Conservation (phyloP, 1,284 basidiomycete genomes). For the Vanrija humicola region DNA sequence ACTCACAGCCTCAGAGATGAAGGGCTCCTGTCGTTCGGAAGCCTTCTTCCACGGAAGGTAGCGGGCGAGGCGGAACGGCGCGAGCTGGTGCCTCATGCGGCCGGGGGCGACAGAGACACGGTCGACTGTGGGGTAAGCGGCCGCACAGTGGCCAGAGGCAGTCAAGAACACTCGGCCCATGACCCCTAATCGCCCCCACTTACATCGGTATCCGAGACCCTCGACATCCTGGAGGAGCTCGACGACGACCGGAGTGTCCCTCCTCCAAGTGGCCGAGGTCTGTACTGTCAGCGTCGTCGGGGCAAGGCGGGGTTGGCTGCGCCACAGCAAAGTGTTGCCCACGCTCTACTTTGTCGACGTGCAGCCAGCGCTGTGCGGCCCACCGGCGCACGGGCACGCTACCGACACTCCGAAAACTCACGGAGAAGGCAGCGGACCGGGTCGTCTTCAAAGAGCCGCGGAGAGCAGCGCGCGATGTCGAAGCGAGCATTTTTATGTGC, state of each 20-base stretch:
- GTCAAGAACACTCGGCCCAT: neutral
- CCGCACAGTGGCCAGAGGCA: neutral
- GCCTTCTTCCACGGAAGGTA: constrained; percentile 28
- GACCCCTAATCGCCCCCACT: neutral
- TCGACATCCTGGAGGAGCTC: constrained; percentile 36
- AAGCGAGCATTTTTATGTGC: constrained; percentile 24
- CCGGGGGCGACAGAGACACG: constrained; percentile 33
- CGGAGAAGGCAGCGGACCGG: constrained; percentile 14
- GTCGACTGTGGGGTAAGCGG: constrained; percentile 54
- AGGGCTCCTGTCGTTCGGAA: neutral
- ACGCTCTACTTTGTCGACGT: too few relatives aligned
- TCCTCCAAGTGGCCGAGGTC: constrained; percentile 17
- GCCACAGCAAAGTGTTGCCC: too few relatives aligned
- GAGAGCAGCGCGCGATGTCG: constrained; percentile 24
- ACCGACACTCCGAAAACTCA: neutral
- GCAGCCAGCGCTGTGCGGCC: too few relatives aligned
- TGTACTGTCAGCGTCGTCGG: constrained; percentile 6
- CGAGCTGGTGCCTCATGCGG: constrained; percentile 33
- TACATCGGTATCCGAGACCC: constrained; percentile 25
- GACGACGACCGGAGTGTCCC: constrained; percentile 21
- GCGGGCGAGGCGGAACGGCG: constrained; percentile 29
- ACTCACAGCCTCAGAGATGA: constrained; percentile 3
- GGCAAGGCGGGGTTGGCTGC: too few relatives aligned
- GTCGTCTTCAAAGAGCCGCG: constrained; percentile 7
- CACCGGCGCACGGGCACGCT: neutral